Evolutionary conservation across 208 protist species (phyloP), one percentile per base, ranked within the genome.

Genomic region (Trypanosoma caninum): DNA sequence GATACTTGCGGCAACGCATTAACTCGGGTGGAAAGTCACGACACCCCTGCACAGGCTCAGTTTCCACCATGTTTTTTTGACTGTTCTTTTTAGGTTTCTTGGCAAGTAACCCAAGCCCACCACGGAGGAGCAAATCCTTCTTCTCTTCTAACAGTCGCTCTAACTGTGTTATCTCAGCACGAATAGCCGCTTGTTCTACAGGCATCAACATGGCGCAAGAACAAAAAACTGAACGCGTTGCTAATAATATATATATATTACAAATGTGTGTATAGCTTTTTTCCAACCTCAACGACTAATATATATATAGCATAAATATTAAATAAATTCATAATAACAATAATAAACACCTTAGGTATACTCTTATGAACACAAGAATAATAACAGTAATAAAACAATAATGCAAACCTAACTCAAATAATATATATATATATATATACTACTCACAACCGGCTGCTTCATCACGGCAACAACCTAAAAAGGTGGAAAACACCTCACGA

Each of bases 11-110:
- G 38, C 82, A 23, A 16, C 93, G 85, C 95, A 98, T 97, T 56
- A 97, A 89, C 62, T 97, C 92, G 2, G 97, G 97, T 18, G 89
- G 89, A 61, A 98, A 98, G 84, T 98, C 97, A 34, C 97, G 88
- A 40, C 87, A 95, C 47, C 97, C 97, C 61, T 95, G 85, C 18
- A 97, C 88, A 3, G 94, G 94, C 57, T 97, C 87, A 37, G 80
- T 91, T 37, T 89, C 82, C 57, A 97, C 92, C 76, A 88, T 84
- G 59, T 84, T 82, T 3, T 78, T 68, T 72, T 90, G 82, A 46
- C 86, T 89, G 70, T 97, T 97, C 70, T 94, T 94, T 70, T 97
- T 93, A 1, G 84, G 46, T 67, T 82, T 86, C 78, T 92, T 93
- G 27, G 83, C 64, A 2, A 89, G 41, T 2, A 64, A 42, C 13